A percentile compares a stretch with the other conserved stretches of the same genome.
Conservation (phyloP, 805 yeast genomes). For the Groenewaldozyma tartarivorans region DNA sequence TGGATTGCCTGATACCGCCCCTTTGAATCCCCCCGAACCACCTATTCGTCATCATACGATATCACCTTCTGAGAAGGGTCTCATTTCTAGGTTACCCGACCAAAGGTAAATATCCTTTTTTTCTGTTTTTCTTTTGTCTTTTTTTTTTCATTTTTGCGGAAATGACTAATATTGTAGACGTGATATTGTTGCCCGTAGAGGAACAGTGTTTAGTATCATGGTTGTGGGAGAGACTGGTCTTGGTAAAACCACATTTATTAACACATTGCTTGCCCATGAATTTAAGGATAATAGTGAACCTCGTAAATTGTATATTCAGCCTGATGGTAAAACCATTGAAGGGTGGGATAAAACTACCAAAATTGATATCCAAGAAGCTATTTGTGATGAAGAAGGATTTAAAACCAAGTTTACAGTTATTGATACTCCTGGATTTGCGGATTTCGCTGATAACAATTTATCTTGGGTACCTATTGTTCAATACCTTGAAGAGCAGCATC, state of each 20-base stretch:
- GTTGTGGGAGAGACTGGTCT: constrained; percentile 82
- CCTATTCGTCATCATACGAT: too few species aligned
- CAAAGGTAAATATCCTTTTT: too few species aligned
- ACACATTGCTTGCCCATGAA: constrained; percentile 59
- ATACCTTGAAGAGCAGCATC: constrained; percentile 87
- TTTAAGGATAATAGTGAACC: constrained; percentile 34
- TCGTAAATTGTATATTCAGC: background rate
- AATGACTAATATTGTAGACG: constrained; percentile 1
- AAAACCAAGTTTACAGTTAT: constrained; percentile 66
- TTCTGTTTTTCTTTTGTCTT: too few species aligned
- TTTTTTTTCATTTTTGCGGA: background rate
- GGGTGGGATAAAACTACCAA: constrained; percentile 34
- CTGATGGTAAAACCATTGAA: background rate
- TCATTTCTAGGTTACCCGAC: too few species aligned
- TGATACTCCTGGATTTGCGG: constrained; percentile 94
- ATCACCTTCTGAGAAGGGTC: too few species aligned
- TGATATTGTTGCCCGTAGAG: constrained; percentile 46
- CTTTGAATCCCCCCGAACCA: too few species aligned
- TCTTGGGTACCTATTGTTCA: constrained; percentile 83
- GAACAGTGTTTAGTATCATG: constrained; percentile 55
- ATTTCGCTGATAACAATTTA: constrained; percentile 73
- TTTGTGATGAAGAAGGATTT: constrained; percentile 76
- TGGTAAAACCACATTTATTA: constrained; percentile 83
- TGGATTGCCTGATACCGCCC: too few species aligned
- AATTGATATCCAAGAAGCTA: constrained; percentile 53